Base-by-base conservation (phyloP, 345 rosid species). In the Barbarea vulgaris region DNA sequence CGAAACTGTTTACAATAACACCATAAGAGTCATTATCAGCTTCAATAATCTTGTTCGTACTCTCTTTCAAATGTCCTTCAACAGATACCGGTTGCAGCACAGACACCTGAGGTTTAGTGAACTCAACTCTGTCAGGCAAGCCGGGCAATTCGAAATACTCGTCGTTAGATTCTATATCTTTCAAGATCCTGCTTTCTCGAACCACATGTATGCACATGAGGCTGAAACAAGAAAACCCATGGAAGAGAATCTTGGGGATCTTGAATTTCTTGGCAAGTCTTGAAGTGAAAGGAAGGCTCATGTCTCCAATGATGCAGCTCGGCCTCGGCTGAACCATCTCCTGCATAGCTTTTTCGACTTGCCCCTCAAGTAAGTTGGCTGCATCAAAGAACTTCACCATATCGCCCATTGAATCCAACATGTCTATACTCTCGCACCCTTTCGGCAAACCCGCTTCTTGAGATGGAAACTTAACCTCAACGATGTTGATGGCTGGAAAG, bases 201-300 rank as follows among this genome's bases (percentile, higher is more conserved):
- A 69, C 14, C 61, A 72, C 63, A 13, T 77, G 69, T 36, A 48
- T 17, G 9, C 81, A 77, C 47, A 69, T 15, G 50, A 79, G 81
- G 44, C 63, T 60, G 70, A 86, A 84, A 54, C 89, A 81, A 46
- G 75, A 72, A 24, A 75, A 65, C 8, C 84, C 84, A 53, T 56
- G 71, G 85, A 86, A 86, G 3, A 81, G 6, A 75, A 86, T 66
- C 58, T 86, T 82, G 0, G 87, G 89, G 48, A 86, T 67, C 68
- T 70, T 62, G 48, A 83, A 81, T 54, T 79, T 80, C 6, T 17
- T 57, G 42, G 89, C 87, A 27, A 77, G 70, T 33, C 72, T 31
- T 33, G 53, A 30, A 5, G 87, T 84, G 60, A 74, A 84, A 2
- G 69, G 53, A 50, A 81, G 69, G 64, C 78, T 59, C 53, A 77